A percentile compares a stretch with the other conserved stretches of the same genome.
These are phyloP conservation scores for Diaporthe nobilis DNA, from an alignment of 2,329 filamentous ascomycete species.

Conservation along the genomic window DNA sequence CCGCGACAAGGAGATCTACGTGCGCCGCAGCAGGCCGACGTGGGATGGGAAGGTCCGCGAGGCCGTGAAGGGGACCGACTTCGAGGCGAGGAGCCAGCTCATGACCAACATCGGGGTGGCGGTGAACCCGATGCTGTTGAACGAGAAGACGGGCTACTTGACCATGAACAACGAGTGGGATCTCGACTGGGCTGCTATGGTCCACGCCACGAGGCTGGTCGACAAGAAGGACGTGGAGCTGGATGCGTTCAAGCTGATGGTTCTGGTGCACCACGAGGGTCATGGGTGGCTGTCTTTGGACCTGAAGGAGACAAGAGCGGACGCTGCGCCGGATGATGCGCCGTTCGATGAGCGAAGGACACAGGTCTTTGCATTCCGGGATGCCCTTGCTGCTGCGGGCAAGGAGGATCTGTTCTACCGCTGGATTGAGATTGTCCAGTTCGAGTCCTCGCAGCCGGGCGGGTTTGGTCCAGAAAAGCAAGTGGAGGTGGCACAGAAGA, in stretches of 20 bases:
- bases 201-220: constrained; percentile 78
- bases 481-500: constrained; percentile 78
- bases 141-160: constrained; percentile 88
- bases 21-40: constrained; percentile 77
- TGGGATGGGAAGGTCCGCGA: constrained; percentile 77
- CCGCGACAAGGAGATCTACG: constrained; percentile 82
- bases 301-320: constrained; percentile 58
- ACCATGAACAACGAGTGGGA: constrained; percentile 90
- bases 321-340: constrained; percentile 49
- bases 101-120: constrained; percentile 76
- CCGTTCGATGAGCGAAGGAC: constrained; percentile 75
- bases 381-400: constrained; percentile 79
- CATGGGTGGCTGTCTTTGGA: constrained; percentile 82
- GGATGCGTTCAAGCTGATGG: constrained; percentile 78
- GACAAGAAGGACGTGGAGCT: constrained; percentile 72
- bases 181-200: constrained; percentile 87
- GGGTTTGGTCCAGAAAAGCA: constrained; percentile 85
- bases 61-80: constrained; percentile 62
- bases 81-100: constrained; percentile 69
- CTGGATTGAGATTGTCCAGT: constrained; percentile 95
- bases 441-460: constrained; percentile 82
- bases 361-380: constrained; percentile 86
- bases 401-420: constrained; percentile 93
- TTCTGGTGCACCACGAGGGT: constrained; percentile 77
- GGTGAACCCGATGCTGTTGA: constrained; percentile 75